Evolutionary conservation across 2,329 filamentous ascomycete genomes (phyloP).

Genomic region (Colletotrichum orchidophilum): DNA sequence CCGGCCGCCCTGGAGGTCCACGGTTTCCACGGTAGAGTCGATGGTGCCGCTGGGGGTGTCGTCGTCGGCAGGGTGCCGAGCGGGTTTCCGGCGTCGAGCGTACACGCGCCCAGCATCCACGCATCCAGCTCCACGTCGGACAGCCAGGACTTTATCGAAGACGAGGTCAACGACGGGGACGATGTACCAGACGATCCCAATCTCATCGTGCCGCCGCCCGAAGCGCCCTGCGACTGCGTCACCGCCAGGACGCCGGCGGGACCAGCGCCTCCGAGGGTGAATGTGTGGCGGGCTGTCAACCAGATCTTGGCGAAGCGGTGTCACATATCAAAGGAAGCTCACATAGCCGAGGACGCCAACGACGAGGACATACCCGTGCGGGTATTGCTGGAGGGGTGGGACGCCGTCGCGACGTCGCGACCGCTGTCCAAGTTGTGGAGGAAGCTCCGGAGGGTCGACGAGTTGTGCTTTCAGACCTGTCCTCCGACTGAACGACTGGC

Average conservation of each 20-base stretch:
- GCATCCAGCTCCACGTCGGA: slow-evolving; percentile 22
- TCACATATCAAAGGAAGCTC: slow-evolving; percentile 25
- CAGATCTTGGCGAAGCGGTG: slow-evolving; percentile 28
- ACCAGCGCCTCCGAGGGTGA: slow-evolving; percentile 7
- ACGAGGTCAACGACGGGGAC: not conserved
- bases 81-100: not conserved
- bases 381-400: slow-evolving; percentile 41
- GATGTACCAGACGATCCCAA: not conserved
- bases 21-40: not conserved
- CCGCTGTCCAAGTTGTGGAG: slow-evolving; percentile 40
- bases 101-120: slow-evolving; percentile 12
- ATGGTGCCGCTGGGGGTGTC: not conserved
- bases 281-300: slow-evolving; percentile 41
- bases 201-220: slow-evolving; percentile 16
- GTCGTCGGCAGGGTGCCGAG: slow-evolving; percentile 2
- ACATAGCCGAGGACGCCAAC: slow-evolving; percentile 35
- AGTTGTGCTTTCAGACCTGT: slow-evolving; percentile 37
- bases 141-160: slow-evolving; percentile 16
- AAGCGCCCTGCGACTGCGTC: slow-evolving; percentile 17
- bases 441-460: slow-evolving; percentile 39
- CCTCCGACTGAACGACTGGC: slow-evolving; percentile 38
- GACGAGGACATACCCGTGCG: slow-evolving; percentile 40
- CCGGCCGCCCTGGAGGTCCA: not conserved
- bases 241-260: not conserved
- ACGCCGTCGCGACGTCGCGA: slow-evolving; percentile 39